Conservation (phyloP, 2,329 filamentous ascomycete species). For the Venturiaceae sp. region DNA sequence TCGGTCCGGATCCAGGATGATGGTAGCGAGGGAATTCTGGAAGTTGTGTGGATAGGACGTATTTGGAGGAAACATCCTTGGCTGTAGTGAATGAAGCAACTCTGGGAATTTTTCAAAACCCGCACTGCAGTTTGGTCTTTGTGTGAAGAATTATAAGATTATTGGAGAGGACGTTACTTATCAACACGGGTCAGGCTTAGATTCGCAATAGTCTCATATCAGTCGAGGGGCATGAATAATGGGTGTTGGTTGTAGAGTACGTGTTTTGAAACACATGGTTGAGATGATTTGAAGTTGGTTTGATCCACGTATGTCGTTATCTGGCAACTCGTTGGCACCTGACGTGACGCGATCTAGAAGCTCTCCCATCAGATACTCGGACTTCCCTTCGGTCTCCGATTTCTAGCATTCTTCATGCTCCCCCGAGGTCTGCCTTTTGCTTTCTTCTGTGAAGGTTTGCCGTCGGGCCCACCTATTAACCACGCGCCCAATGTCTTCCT, state of each 20-base stretch:
- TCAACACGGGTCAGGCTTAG: no score
- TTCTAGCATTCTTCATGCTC: constrained; percentile 57
- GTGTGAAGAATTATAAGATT: no score
- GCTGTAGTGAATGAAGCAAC: no score
- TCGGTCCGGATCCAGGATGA: background rate
- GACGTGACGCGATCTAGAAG: background rate
- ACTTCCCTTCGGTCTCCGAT: background rate
- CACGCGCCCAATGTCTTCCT: constrained; percentile 64
- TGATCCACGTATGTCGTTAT: background rate
- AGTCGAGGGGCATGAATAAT: background rate
- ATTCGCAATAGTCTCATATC: no score
- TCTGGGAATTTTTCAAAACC: no score
- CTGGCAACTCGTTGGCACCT: background rate
- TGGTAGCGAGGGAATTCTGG: background rate
- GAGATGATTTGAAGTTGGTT: background rate
- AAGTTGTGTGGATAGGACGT: no score
- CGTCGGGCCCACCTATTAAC: constrained; percentile 47
- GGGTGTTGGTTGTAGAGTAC: background rate
- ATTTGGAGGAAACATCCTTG: no score
- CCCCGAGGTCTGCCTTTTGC: constrained; percentile 50
- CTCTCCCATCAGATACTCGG: background rate
- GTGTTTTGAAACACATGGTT: background rate
- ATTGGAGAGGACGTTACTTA: no score
- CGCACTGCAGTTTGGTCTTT: no score
- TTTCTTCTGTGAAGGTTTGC: constrained; percentile 21